These are phyloP conservation scores for Pythium sp. DNA, from an alignment of 352 stramenopile species.

Conservation along the genomic window DNA sequence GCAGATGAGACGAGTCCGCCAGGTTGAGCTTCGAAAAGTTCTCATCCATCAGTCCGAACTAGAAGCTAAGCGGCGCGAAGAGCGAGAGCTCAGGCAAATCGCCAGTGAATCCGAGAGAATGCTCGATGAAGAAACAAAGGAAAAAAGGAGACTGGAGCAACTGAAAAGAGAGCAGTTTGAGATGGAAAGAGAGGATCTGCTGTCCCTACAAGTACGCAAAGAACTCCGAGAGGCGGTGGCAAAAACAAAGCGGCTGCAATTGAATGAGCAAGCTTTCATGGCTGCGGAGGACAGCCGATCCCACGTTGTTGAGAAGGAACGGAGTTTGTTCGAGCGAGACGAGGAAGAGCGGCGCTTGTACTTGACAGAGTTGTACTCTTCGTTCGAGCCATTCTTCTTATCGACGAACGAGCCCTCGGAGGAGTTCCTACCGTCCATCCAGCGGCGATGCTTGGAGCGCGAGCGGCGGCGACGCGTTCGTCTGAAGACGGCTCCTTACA, in stretches of 20 bases:
- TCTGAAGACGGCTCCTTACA: slow-evolving; percentile 26
- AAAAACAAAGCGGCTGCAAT: slow-evolving; percentile 31
- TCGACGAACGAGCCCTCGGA: slow-evolving; percentile 36
- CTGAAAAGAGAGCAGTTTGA: slow-evolving; percentile 31
- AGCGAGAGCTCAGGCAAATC: slow-evolving; percentile 30
- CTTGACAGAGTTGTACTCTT: slow-evolving; percentile 52
- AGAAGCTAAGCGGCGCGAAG: slow-evolving; percentile 32
- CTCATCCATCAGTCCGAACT: slow-evolving; percentile 53
- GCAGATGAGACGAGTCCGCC: slow-evolving; percentile 43
- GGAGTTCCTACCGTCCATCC: slow-evolving; percentile 48
- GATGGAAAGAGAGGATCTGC: slow-evolving; percentile 50
- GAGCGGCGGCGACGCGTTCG: slow-evolving; percentile 8
- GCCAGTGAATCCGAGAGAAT: slow-evolving; percentile 23
- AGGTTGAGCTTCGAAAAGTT: slow-evolving; percentile 58
- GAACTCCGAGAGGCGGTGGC: slow-evolving; percentile 24
- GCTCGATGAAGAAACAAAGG: slow-evolving; percentile 37
- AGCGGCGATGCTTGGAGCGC: slow-evolving; percentile 31
- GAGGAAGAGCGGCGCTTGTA: slow-evolving; percentile 26
- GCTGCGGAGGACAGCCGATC: slow-evolving; percentile 48
- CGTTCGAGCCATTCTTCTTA: slow-evolving; percentile 55
- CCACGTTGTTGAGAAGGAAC: slow-evolving; percentile 23
- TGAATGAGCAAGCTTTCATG: slow-evolving; percentile 50
- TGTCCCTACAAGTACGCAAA: slow-evolving; percentile 24
- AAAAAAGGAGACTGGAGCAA: slow-evolving; percentile 25
- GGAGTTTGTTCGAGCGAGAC: slow-evolving; percentile 25